These are phyloP conservation scores for Fraxinus quadrangulata DNA, from an alignment of 257 asterid genomes.

Conservation along the genomic window DNA sequence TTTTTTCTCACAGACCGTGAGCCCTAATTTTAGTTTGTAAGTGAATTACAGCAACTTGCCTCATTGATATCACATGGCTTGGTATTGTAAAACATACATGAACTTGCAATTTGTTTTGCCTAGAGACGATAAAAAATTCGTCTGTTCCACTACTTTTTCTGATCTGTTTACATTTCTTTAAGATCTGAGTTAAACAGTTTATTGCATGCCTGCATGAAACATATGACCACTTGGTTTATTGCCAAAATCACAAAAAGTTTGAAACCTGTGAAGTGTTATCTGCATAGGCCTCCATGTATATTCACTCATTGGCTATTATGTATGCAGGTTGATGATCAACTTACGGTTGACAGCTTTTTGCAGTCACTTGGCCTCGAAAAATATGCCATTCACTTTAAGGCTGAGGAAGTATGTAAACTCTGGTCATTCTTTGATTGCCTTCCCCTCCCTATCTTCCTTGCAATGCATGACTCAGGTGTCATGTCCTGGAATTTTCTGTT, in stretches of 20 bases:
- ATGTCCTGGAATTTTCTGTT: not conserved
- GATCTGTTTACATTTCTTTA: constrained; percentile 2
- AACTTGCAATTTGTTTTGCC: not conserved
- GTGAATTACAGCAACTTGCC: not conserved
- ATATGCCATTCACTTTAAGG: constrained; percentile 74
- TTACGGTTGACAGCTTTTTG: constrained; percentile 79
- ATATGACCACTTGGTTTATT: not conserved
- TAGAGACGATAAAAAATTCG: not conserved
- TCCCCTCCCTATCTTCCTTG: constrained; percentile 15
- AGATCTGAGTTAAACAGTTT: not conserved
- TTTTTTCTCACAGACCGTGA: not conserved
- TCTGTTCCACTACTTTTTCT: not conserved
- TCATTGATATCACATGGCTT: not conserved
- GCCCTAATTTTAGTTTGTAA: not conserved
- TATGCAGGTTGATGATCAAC: constrained; percentile 69
- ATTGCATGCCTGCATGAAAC: not conserved
- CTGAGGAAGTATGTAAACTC: constrained; percentile 73
- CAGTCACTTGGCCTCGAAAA: constrained; percentile 77
- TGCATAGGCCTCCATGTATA: constrained; percentile 16
- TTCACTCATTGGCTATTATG: constrained; percentile 24
- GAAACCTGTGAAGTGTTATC: constrained; percentile 3
- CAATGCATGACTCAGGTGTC: constrained; percentile 8
- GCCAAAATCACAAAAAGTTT: not conserved
- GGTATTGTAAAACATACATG: not conserved
- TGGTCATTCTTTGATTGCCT: constrained; percentile 15